A percentile compares a stretch with the other conserved stretches of the same genome.
Evolutionary conservation across 495 filamentous ascomycete genomes (phyloP).

Genomic region (Sabuloglossum arenarium): DNA sequence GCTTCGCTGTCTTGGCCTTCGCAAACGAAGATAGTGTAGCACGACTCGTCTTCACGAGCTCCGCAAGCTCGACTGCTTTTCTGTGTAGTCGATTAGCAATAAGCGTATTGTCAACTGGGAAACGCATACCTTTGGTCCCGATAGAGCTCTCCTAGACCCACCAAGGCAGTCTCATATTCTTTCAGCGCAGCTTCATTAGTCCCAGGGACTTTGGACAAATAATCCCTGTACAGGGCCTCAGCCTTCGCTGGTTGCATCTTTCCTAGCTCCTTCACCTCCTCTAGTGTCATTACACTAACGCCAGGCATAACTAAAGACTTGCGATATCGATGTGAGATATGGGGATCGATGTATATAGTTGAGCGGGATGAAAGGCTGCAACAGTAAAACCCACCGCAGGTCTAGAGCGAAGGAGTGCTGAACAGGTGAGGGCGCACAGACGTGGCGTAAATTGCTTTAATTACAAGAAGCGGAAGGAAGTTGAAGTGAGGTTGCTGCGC

Average conservation of each 20-base stretch:
- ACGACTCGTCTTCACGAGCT: slow-evolving; percentile 75
- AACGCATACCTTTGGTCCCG: slow-evolving; percentile 52
- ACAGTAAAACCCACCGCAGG: too few species aligned
- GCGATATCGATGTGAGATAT: not conserved
- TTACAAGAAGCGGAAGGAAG: too few species aligned
- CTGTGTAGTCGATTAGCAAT: slow-evolving; percentile 12
- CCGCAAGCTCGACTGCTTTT: slow-evolving; percentile 71
- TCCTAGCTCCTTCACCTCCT: slow-evolving; percentile 67
- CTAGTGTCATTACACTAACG: slow-evolving; percentile 35
- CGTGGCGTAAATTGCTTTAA: too few species aligned
- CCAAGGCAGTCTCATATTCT: slow-evolving; percentile 68
- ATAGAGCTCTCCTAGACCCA: slow-evolving; percentile 80
- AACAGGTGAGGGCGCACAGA: too few species aligned
- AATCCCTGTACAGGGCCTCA: slow-evolving; percentile 64
- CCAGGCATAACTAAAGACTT: not conserved
- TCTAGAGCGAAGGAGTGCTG: too few species aligned
- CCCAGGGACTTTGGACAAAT: slow-evolving; percentile 66
- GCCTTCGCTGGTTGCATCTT: slow-evolving; percentile 64
- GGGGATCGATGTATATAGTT: not conserved
- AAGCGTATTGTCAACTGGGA: too few species aligned
- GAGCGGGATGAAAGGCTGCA: too few species aligned
- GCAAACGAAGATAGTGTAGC: slow-evolving; percentile 86
- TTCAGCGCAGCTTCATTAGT: slow-evolving; percentile 63
- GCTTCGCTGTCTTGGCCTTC: slow-evolving; percentile 96
- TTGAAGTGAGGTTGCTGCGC: too few species aligned